Evolutionary conservation across 176 grass and related monocot species (phyloP).

Genomic region (Oryza coarctata): DNA sequence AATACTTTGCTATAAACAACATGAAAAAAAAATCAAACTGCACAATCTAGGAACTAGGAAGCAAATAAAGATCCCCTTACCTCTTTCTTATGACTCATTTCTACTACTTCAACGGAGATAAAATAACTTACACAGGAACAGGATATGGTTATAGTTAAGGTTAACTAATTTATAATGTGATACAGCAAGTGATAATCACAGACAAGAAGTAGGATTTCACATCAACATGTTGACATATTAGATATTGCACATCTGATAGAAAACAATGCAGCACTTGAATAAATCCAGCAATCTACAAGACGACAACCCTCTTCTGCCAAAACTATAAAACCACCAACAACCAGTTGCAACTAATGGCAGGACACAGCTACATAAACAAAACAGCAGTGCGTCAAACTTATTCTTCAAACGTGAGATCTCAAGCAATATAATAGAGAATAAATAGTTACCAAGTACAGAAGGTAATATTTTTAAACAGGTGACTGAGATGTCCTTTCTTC

Average conservation of each 20-base stretch:
- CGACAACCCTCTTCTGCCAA: background rate
- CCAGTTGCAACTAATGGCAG: background rate
- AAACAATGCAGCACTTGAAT: background rate
- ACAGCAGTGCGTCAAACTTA: conserved; percentile 7
- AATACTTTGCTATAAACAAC: conserved; percentile 11
- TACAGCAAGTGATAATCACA: background rate
- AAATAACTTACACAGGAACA: background rate
- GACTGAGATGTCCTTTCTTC: conserved; percentile 75
- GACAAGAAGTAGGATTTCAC: background rate
- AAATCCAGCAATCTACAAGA: background rate
- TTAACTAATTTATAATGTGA: conserved; percentile 10
- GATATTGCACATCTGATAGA: background rate
- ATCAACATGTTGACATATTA: conserved; percentile 10
- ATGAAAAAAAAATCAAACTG: background rate
- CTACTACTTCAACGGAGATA: background rate
- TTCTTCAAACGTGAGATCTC: background rate
- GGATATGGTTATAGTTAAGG: conserved; percentile 1
- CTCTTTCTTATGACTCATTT: background rate
- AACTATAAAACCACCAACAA: conserved; percentile 7
- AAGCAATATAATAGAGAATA: conserved; percentile 1
- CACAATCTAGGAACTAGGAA: background rate
- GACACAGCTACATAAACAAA: background rate
- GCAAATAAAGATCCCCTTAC: background rate
- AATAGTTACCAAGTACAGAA: conserved; percentile 56
- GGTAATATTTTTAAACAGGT: conserved; percentile 70